Evolutionary conservation across 176 grass and related monocot species (phyloP).

Genomic region (Bothriochloa decipiens): DNA sequence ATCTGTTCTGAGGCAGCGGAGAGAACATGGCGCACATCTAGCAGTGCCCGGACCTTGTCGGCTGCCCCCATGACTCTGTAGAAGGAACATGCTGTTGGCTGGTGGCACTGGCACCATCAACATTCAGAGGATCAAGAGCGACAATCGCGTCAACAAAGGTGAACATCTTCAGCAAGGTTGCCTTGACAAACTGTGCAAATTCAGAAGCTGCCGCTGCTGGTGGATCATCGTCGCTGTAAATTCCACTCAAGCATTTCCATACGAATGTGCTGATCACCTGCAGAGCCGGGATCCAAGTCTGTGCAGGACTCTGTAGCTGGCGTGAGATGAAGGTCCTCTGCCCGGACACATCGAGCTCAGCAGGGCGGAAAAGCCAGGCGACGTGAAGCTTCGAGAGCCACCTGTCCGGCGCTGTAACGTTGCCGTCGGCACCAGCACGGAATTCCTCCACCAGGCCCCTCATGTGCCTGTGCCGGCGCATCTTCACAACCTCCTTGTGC

Average conservation of each 20-base stretch:
- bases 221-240: not conserved
- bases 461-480: not conserved
- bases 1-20: not conserved
- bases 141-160: not conserved
- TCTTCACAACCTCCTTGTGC: not conserved
- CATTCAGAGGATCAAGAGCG: not conserved
- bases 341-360: not conserved
- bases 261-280: not conserved
- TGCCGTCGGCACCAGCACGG: not conserved
- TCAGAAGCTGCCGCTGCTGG: no score
- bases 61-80: not conserved
- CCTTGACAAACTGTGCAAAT: not conserved
- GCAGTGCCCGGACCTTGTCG: not conserved
- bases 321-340: not conserved
- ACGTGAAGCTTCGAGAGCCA: constrained; percentile 8
- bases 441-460: not conserved
- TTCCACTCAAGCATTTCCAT: not conserved
- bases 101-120: not conserved
- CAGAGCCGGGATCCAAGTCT: not conserved
- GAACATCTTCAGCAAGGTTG: not conserved
- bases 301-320: not conserved
- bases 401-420: not conserved
- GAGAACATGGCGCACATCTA: no score
- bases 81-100: not conserved
- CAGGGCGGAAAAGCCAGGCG: not conserved